phyloP scores from a whole-genome alignment of 1,284 basidiomycete genomes.

The Prillingera fragicola region DNA sequence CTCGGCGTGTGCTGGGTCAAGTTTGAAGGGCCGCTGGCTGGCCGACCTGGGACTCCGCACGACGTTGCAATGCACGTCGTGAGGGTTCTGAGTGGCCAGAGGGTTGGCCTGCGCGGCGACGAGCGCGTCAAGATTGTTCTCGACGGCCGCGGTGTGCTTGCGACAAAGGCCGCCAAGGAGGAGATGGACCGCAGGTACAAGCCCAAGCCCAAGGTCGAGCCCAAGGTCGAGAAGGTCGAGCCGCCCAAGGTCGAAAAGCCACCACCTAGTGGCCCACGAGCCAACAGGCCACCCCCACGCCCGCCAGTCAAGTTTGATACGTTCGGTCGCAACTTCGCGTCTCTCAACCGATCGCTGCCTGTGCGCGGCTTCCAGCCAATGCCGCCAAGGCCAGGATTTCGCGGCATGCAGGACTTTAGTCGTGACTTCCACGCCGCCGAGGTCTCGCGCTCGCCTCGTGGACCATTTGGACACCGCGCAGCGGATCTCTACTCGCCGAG shows the following conservation, averaged over 20 bases:
- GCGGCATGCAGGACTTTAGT: constrained; percentile 15
- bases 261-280: background rate
- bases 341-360: constrained; percentile 20
- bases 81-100: constrained; percentile 44
- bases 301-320: constrained; percentile 11
- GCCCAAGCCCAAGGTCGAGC: constrained; percentile 27
- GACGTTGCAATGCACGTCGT: constrained; percentile 45
- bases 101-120: constrained; percentile 36
- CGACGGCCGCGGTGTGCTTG: constrained; percentile 48
- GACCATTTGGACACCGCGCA: too few relatives aligned
- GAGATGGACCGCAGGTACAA: constrained; percentile 58
- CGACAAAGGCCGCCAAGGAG: constrained; percentile 48
- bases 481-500: constrained; percentile 14
- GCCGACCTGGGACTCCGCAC: constrained; percentile 31
- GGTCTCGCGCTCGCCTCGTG: too few relatives aligned
- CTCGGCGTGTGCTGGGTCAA: constrained; percentile 77
- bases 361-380: constrained; percentile 8
- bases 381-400: background rate
- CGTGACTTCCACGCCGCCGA: constrained; percentile 11
- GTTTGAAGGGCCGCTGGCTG: constrained; percentile 50
- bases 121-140: constrained; percentile 46
- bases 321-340: constrained; percentile 17
- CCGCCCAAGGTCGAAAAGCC: constrained; percentile 1
- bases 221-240: background rate
- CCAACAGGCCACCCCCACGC: constrained; percentile 12